Evolutionary conservation across 495 filamentous ascomycete genomes (phyloP).

Genomic region (Echria macrotheca): DNA sequence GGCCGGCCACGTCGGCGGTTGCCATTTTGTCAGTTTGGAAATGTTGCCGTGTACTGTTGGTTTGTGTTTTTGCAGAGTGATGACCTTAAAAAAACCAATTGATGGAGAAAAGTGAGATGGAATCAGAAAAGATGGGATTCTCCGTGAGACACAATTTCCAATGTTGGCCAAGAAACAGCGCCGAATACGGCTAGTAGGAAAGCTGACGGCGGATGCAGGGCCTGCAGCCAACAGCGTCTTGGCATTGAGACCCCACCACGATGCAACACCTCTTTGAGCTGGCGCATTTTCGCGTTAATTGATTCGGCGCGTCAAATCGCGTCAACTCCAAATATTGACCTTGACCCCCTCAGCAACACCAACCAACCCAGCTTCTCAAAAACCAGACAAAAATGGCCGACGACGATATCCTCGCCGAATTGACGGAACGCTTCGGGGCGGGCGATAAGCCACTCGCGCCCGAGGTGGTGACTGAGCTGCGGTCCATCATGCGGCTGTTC

Average conservation of each 20-base stretch:
- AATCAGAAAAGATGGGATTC: no score
- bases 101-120: no score
- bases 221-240: not conserved
- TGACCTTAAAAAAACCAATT: no score
- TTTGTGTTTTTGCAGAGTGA: no score
- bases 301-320: constrained; percentile 18
- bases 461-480: constrained; percentile 71
- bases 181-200: no score
- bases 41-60: no score
- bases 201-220: no score
- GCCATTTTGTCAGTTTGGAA: no score
- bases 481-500: constrained; percentile 79
- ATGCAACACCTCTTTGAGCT: not conserved
- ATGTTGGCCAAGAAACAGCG: no score
- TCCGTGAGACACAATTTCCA: no score
- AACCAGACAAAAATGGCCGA: constrained; percentile 20
- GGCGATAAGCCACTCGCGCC: constrained; percentile 50
- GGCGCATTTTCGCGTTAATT: constrained; percentile 25
- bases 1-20: no score
- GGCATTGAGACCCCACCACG: no score
- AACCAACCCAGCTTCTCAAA: constrained; percentile 2
- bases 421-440: constrained; percentile 64
- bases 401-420: constrained; percentile 45
- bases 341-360: constrained; percentile 10
- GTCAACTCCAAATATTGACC: constrained; percentile 14